These are phyloP conservation scores for Euphrasia confusa DNA, from an alignment of 257 asterid species.

Conservation along the genomic window DNA sequence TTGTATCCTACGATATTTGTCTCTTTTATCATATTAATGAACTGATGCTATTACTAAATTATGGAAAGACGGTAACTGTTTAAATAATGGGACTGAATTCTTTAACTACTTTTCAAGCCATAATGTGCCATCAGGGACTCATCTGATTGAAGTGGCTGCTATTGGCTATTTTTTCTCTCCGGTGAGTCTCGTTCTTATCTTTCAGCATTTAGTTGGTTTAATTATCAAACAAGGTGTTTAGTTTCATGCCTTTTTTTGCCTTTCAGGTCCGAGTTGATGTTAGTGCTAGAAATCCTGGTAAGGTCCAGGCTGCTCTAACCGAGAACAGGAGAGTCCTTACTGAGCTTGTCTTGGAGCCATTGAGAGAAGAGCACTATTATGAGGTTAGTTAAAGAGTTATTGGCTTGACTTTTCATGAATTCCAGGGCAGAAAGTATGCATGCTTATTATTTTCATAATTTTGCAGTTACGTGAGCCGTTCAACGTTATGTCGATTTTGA, in stretches of 20 bases:
- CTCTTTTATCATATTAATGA: constrained; percentile 15
- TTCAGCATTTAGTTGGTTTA: constrained; percentile 20
- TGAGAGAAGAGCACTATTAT: constrained; percentile 85
- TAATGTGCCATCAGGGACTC: constrained; percentile 93
- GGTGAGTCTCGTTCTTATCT: constrained; percentile 38
- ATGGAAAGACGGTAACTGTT: constrained; percentile 14
- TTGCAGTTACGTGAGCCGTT: constrained; percentile 88
- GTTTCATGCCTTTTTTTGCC: neutral
- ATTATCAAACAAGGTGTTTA: constrained; percentile 15
- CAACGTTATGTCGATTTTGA: constrained; percentile 60
- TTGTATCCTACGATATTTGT: constrained; percentile 67
- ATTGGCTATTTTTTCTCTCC: constrained; percentile 93
- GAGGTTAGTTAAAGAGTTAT: constrained; percentile 45
- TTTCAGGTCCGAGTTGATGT: constrained; percentile 88
- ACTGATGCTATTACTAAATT: constrained; percentile 20
- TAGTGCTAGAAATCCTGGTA: constrained; percentile 94
- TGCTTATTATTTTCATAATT: constrained; percentile 20
- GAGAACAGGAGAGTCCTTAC: constrained; percentile 80
- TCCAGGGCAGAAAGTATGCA: neutral
- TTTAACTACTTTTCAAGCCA: constrained; percentile 66
- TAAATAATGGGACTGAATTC: constrained; percentile 24
- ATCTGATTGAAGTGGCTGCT: constrained; percentile 90
- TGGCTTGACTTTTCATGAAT: neutral
- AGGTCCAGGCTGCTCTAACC: constrained; percentile 94
- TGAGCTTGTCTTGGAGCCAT: constrained; percentile 87